Percentiles rank a stretch among this genome's conserved stretches.
Evolutionary conservation across 495 filamentous ascomycete genomes (phyloP).

Genomic region (Arthonia radiata): DNA sequence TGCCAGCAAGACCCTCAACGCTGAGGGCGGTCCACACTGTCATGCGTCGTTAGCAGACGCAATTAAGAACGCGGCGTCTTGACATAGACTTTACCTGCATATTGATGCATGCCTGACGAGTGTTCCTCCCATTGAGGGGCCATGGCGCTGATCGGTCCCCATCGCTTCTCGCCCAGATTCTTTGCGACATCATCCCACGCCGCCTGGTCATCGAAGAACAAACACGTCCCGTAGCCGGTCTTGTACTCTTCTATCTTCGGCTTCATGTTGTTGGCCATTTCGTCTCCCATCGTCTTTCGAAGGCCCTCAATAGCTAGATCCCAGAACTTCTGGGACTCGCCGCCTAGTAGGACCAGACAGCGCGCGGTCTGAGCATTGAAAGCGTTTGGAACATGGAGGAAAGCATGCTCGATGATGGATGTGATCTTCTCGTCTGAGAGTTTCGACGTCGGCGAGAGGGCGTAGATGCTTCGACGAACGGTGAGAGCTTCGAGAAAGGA

Average conservation of each 20-base stretch:
- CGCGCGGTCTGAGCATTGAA: constrained; percentile 47
- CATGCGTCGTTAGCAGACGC: constrained; percentile 1
- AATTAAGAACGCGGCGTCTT: not conserved
- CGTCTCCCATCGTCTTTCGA: constrained; percentile 30
- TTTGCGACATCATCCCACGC: constrained; percentile 25
- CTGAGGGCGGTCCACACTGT: constrained; percentile 41
- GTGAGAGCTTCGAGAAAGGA: constrained; percentile 28
- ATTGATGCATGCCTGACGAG: constrained; percentile 41
- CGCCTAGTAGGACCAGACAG: constrained; percentile 32
- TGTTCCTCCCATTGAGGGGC: constrained; percentile 39
- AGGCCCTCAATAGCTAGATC: constrained; percentile 26
- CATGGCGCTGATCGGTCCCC: constrained; percentile 29
- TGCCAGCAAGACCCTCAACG: constrained; percentile 44
- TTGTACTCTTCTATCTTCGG: constrained; percentile 24
- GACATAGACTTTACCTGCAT: constrained; percentile 18
- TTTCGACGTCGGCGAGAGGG: constrained; percentile 27
- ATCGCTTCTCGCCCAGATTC: constrained; percentile 17
- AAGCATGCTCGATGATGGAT: constrained; percentile 26
- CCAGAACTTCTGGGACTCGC: constrained; percentile 42
- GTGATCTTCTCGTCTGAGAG: constrained; percentile 26
- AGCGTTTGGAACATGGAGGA: constrained; percentile 29
- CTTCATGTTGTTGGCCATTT: constrained; percentile 23
- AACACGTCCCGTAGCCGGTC: constrained; percentile 32
- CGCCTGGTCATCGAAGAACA: constrained; percentile 38
- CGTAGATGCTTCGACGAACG: constrained; percentile 32